Evolutionary conservation across 306 rosid species (phyloP), one percentile per base, ranked within the genome.

Genomic region (Glycine tomentella): DNA sequence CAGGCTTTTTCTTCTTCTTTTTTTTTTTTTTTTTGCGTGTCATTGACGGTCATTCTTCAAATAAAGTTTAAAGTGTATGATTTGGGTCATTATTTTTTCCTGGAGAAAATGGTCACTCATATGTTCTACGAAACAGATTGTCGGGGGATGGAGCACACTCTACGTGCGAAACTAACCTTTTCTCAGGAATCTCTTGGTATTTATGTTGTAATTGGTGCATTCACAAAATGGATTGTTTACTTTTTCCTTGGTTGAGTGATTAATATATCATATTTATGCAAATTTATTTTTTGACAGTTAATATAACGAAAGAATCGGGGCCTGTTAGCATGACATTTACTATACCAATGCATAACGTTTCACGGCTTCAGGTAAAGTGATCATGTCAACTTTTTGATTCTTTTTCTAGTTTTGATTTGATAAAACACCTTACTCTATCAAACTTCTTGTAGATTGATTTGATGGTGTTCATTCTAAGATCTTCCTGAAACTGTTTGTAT

Each of bases 311-410:
- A 80, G 97, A 93, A 86, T 87, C 89, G 10, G 97, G 97, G 52
- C 97, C 97, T 16, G 94, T 93, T 63, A 93, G 94, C 92, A 87
- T 91, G 97, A 93, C 92, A 14, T 93, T 93, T 83, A 93, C 97
- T 3, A 93, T 93, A 80, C 96, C 96, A 31, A 93, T 93, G 96
- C 86, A 91, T 79, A 93, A 90, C 80, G 85, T 81, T 76, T 93
- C 97, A 75, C 86, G 86, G 79, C 97, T 93, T 83, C 93, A 93
- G 96, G 94, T 91, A 84, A 83, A 86, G 52, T 40, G 4, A 52
- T 74, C 20, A 40, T 20, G 65, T 34, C 46, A 62, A 40, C 55
- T 85, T 82, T 53, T 46, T 59, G 38, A 53, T 67, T 36, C 49
- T 74, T n/a, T n/a, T 45, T 50, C 31, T 45, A 14, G 66, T 56